Conservation (phyloP, 2,329 filamentous ascomycete species). For the Paraphaeosphaeria minitans region DNA sequence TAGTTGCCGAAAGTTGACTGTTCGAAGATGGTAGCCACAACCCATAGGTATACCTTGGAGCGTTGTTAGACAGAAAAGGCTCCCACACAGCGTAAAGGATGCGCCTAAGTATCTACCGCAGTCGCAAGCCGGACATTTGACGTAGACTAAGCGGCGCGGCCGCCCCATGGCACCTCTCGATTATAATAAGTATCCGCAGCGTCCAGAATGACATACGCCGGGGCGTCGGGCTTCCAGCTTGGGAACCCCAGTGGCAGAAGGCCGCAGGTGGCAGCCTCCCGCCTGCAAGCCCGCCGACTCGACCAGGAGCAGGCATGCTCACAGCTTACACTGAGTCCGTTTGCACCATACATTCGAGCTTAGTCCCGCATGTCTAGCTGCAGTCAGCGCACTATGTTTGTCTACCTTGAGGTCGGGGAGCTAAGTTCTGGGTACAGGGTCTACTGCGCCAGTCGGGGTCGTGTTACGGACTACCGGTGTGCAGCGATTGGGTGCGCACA, state of each 20-base stretch:
- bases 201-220: constrained; percentile 16
- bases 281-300: constrained; percentile 1
- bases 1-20: constrained; percentile 13
- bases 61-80: neutral
- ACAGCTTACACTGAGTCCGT: constrained; percentile 6
- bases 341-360: constrained; percentile 23
- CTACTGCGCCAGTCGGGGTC: constrained; percentile 28
- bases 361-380: constrained; percentile 19
- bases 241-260: constrained; percentile 19
- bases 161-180: constrained; percentile 16
- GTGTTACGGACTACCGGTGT: constrained; percentile 20
- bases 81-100: constrained; percentile 7
- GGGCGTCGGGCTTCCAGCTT: constrained; percentile 26
- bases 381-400: constrained; percentile 33
- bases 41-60: neutral
- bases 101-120: constrained; percentile 8
- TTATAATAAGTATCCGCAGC: constrained; percentile 23
- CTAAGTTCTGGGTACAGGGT: constrained; percentile 19
- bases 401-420: constrained; percentile 21
- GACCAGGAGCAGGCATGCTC: neutral
- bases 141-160: constrained; percentile 15
- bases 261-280: constrained; percentile 11
- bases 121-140: constrained; percentile 21
- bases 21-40: constrained; percentile 2
- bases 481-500: constrained; percentile 23